Conservation (phyloP, 768 basidiomycete genomes). For the Auriscalpium vulgare region DNA sequence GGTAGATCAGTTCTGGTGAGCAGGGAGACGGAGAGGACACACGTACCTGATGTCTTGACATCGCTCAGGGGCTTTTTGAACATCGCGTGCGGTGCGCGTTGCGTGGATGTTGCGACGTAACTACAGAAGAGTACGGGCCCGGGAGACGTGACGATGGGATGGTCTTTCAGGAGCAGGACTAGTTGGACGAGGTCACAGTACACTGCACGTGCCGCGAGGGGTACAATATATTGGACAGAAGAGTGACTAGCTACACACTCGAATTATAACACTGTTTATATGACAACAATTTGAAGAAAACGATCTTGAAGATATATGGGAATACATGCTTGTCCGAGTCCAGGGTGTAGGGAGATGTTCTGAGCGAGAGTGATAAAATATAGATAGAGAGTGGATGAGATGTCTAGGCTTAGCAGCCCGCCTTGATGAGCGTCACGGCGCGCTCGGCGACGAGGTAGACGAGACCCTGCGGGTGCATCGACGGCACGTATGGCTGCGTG, state of each 20-base stretch:
- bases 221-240: no score
- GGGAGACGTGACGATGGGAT: neutral
- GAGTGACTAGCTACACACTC: no score
- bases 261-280: no score
- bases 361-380: neutral
- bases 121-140: neutral
- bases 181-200: neutral
- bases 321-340: no score
- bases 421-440: neutral
- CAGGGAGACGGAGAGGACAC: neutral
- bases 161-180: neutral
- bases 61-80: conserved; percentile 72
- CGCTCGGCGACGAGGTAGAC: conserved; percentile 2
- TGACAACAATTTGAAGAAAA: no score
- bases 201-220: neutral
- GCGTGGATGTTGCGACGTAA: neutral
- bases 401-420: neutral
- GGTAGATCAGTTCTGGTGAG: neutral
- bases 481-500: neutral
- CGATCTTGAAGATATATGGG: no score
- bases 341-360: no score
- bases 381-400: neutral
- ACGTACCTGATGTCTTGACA: conserved; percentile 54
- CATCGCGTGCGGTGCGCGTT: conserved; percentile 32
- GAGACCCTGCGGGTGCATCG: conserved; percentile 3